phyloP scores from a whole-genome alignment of 306 rosid species.

The apple (Malus domestica) region DNA sequence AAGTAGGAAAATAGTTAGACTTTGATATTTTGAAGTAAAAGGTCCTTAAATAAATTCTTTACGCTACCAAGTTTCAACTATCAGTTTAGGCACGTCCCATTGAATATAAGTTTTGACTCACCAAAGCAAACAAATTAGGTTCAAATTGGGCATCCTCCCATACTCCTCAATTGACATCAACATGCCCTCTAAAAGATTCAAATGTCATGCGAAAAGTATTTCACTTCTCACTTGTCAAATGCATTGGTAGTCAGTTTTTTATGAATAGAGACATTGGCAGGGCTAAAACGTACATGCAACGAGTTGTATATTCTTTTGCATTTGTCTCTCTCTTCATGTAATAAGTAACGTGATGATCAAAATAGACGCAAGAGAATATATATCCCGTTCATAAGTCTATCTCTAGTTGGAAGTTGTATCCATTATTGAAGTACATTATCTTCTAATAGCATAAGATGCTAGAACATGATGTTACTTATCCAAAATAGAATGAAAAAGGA shows the following conservation, averaged over 20 bases:
- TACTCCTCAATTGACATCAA: background rate
- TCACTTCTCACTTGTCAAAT: background rate
- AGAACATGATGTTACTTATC: background rate
- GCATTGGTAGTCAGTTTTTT: background rate
- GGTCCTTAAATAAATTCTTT: too few relatives aligned
- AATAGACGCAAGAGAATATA: too few relatives aligned
- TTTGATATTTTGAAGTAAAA: too few relatives aligned
- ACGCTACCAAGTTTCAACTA: too few relatives aligned
- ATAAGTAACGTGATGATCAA: too few relatives aligned
- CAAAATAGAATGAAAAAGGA: background rate
- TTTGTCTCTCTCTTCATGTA: too few relatives aligned
- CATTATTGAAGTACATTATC: background rate
- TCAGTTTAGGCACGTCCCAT: background rate
- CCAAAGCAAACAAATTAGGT: background rate
- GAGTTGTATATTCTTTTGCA: too few relatives aligned
- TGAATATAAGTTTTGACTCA: background rate
- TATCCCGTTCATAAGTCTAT: too few relatives aligned
- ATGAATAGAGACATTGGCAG: too few relatives aligned
- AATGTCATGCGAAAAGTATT: background rate
- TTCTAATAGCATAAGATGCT: conserved; percentile 7
- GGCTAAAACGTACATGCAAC: too few relatives aligned
- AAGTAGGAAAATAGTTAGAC: background rate
- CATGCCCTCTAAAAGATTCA: too few relatives aligned
- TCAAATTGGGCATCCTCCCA: background rate
- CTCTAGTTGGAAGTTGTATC: background rate